A percentile compares a stretch with the other conserved stretches of the same genome.
Conservation (phyloP, 257 asterid species). For the Primulina tabacum region DNA sequence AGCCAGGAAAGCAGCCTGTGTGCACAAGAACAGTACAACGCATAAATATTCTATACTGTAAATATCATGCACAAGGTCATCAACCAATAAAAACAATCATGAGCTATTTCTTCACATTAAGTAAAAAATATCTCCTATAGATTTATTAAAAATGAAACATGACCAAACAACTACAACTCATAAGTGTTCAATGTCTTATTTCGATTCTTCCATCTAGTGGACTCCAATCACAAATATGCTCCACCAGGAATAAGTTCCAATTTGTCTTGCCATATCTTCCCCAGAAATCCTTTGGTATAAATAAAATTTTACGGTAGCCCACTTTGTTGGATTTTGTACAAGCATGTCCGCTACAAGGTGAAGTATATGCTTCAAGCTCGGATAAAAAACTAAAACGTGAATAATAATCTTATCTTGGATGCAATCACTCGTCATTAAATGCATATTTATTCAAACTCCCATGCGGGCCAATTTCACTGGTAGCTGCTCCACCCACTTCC, state of each 20-base stretch:
- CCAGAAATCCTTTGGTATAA: background rate
- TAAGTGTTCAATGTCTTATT: background rate
- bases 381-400: no score
- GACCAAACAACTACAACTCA: background rate
- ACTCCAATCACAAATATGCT: conserved; percentile 1
- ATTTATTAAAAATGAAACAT: no score
- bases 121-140: background rate
- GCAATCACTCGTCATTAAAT: no score
- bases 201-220: conserved; percentile 1
- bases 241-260: conserved; percentile 2
- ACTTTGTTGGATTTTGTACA: no score
- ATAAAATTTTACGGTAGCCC: no score
- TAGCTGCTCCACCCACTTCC: no score
- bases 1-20: conserved; percentile 95
- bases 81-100: conserved; percentile 1
- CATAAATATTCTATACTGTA: conserved; percentile 9
- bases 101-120: background rate
- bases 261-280: conserved; percentile 11
- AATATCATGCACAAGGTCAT: conserved; percentile 18
- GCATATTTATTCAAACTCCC: no score
- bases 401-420: no score
- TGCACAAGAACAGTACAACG: conserved; percentile 15
- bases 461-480: no score
- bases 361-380: no score
- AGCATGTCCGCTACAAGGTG: no score